Evolutionary conservation across 768 basidiomycete species (phyloP), one percentile per base, ranked within the genome.

Genomic region (Leccinum variicolor): DNA sequence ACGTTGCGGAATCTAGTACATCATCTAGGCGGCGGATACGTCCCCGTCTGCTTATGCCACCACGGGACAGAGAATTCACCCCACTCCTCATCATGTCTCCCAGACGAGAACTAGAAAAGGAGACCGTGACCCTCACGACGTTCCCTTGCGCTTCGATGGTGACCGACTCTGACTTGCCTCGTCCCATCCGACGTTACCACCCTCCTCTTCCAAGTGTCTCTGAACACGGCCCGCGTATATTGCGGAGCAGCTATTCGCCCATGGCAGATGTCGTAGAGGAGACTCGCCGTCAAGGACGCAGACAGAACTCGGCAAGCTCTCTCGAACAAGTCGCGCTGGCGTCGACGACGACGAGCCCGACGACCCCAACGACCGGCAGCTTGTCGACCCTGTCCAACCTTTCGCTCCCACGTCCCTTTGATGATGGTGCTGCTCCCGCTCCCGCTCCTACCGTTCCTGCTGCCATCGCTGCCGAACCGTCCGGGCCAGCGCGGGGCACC

Each of bases 41-140:
- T 23, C 59, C 50, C 15, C 59, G 63, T 23, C 26, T 56, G 48
- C 29, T 15, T 14, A 9, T 33, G 46, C 29, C 6, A 8, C 58
- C 28, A 39, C 54, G 41, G 29, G 64, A 56, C 33, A 14, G 53
- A n/a, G 59, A 62, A 46, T 68, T 70, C 11, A 43, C 69, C 11
- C 66, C 69, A 29, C 66, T 70, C 48, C 62, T 69, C 39, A 21
- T 61, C 3, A 57, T 64, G 46, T 56, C 69, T 31, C 64, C 62
- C 3, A 28, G 23, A 6, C 49, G n/a, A 11, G 52, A 51, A 17
- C 52, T 14, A 31, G 56, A 56, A 21, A 54, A 54, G 19, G 60
- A 53, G 21, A 59, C n/a, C n/a, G n/a, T n/a, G 21, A 64, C 19
- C 36, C 39, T 54, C n/a, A 41, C 25, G 25, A 34, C 31, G 14